A percentile compares a stretch with the other conserved stretches of the same genome.
Evolutionary conservation across 495 filamentous ascomycete species (phyloP).

Genomic region (Aspergillus diversus): DNA sequence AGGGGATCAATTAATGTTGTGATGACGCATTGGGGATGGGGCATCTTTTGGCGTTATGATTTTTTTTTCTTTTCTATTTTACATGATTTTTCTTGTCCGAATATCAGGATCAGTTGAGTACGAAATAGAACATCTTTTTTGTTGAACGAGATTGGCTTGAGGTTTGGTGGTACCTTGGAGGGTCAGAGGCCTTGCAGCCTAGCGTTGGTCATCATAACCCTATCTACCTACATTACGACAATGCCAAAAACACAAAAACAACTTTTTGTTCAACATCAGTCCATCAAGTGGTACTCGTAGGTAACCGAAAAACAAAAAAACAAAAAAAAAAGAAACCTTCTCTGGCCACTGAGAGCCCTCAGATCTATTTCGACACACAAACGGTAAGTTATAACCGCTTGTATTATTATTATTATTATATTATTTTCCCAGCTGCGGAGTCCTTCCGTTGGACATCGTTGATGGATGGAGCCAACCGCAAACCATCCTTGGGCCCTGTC

Average conservation of each 20-base stretch:
- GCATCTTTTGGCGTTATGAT: conserved; percentile 4
- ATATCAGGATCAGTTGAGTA: conserved; percentile 5
- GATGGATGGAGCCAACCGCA: not conserved
- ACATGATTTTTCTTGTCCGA: not conserved
- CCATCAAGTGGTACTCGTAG: not conserved
- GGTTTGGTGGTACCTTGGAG: not conserved
- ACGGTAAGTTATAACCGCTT: not conserved
- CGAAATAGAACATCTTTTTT: conserved; percentile 9
- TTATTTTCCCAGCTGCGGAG: no score
- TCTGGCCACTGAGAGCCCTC: not conserved
- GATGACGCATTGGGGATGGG: conserved; percentile 8
- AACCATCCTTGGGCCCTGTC: not conserved
- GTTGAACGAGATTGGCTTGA: conserved; percentile 1
- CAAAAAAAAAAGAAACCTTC: not conserved
- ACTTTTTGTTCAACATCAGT: not conserved
- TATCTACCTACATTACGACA: not conserved
- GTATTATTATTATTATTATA: no score
- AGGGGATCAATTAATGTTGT: not conserved
- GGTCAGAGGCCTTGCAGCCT: conserved; percentile 4
- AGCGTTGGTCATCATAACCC: not conserved
- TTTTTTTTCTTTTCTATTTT: conserved; percentile 1
- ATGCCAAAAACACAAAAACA: not conserved
- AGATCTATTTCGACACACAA: not conserved
- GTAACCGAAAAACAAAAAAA: not conserved
- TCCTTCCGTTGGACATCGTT: not conserved